Conservation (phyloP, 2,329 filamentous ascomycete species). For the Cercospora beticola region DNA sequence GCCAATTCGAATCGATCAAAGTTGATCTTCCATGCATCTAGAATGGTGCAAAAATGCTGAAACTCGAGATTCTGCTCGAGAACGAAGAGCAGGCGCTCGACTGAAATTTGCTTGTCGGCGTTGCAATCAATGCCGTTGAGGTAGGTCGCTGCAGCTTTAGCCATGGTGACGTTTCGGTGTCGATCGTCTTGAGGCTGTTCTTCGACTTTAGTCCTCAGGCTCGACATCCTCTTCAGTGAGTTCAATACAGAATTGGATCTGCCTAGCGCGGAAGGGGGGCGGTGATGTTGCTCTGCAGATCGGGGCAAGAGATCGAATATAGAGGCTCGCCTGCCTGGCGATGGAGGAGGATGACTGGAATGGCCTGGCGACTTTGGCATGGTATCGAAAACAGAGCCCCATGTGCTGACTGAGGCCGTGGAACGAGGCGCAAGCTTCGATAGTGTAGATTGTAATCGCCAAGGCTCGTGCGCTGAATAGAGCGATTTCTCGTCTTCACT, state of each 20-base stretch:
- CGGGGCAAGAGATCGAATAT: neutral
- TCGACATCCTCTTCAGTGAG: constrained; percentile 12
- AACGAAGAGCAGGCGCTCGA: constrained; percentile 24
- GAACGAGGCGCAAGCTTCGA: neutral
- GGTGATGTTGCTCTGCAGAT: neutral
- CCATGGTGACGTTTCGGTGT: constrained; percentile 22
- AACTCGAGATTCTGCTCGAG: constrained; percentile 27
- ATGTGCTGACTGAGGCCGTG: neutral
- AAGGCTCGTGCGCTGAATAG: neutral
- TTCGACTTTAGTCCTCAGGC: neutral
- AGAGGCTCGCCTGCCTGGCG: constrained; percentile 1
- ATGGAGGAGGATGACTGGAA: neutral
- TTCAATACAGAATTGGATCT: constrained; percentile 1
- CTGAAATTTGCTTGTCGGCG: constrained; percentile 22
- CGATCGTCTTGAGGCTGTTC: constrained; percentile 6
- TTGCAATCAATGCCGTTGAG: constrained; percentile 26
- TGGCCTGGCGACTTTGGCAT: neutral
- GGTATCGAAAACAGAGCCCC: neutral
- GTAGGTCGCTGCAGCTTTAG: constrained; percentile 26
- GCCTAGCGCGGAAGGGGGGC: neutral
- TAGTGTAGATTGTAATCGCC: neutral
- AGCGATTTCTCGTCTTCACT: constrained; percentile 14
- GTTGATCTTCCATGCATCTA: constrained; percentile 23
- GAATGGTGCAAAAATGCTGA: constrained; percentile 24
- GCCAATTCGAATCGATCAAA: constrained; percentile 27